phyloP scores from a whole-genome alignment of 2,329 filamentous ascomycete genomes.

The Leptographium flavum region DNA sequence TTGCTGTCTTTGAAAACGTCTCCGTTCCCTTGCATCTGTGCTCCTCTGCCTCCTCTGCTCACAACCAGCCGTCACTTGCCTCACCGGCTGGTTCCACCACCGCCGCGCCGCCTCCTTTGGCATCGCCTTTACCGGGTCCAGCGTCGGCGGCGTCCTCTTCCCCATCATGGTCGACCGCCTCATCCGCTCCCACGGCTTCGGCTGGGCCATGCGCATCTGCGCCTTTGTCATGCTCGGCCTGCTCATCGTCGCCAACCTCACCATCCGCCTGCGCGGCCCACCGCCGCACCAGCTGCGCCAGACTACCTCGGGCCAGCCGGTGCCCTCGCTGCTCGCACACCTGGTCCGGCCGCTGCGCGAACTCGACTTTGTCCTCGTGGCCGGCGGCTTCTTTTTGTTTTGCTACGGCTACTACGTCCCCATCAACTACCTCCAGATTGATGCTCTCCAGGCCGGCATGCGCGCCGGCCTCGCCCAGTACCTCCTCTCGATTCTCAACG shows the following conservation, averaged over 20 bases:
- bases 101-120: constrained; percentile 20
- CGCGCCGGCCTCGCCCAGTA: too few species aligned
- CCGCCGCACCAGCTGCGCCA: constrained; percentile 17
- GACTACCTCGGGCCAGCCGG: constrained; percentile 1
- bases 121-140: constrained; percentile 7
- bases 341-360: constrained; percentile 10
- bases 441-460: too few species aligned
- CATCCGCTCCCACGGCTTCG: constrained; percentile 13
- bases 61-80: too few species aligned
- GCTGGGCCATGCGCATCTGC: constrained; percentile 16
- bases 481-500: too few species aligned
- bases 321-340: background rate
- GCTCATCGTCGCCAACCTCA: constrained; percentile 13
- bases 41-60: background rate
- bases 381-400: constrained; percentile 11
- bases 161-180: constrained; percentile 9
- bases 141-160: constrained; percentile 17
- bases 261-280: constrained; percentile 8
- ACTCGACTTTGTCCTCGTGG: constrained; percentile 8
- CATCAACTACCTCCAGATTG: too few species aligned
- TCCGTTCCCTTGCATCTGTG: background rate
- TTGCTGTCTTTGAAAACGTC: too few species aligned
- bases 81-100: constrained; percentile 23
- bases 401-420: constrained; percentile 13
- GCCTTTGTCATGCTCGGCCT: constrained; percentile 15